Evolutionary conservation across 768 basidiomycete genomes (phyloP), one percentile per base, ranked within the genome.

Genomic region (Rhodotorula graminis): DNA sequence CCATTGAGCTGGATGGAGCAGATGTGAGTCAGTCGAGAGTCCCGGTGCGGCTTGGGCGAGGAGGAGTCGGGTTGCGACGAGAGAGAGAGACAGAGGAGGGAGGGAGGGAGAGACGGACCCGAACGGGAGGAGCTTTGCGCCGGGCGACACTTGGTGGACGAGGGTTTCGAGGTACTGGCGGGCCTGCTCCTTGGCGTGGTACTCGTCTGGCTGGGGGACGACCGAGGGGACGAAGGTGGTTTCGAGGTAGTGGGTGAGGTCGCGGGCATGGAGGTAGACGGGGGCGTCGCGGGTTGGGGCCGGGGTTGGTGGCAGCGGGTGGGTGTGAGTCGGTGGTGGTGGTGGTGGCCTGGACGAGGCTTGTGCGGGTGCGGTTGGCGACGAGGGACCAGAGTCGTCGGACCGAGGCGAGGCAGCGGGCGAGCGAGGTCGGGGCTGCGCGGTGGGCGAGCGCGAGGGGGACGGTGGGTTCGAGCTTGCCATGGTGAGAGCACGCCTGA

Each of bases 151-250:
- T 58, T 91, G 93, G 80, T 91, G 87, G 80, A 95, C 95, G 82
- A 99, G 88, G 77, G 91, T 87, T 84, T 99, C 94, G 67, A 99
- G 89, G 78, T 94, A 85, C 81, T 91, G 92, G 78, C 95, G 85
- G 75, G 97, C 94, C 78, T 95, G 92, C 83, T 97, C 94, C 84
- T 97, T 99, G 79, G 94, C 88, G 12, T 55, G 31, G 68, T 74
- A 77, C 68, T 79, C 78, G 23, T 76, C 77, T 2, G 67, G 70
- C 40, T 73, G 69, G 23, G 78, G 78, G 29, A 78, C 67, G 61
- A 79, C 68, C 25, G 69, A 66, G 16, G 78, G 78, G 19, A 78
- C 61, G n/a, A 77, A 79, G 29, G 50, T 64, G n/a, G 67, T 27
- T 16, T 60, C 58, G 60, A 79, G 69, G 64, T 74, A 77, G 47